Conservation (phyloP, 768 basidiomycete genomes). For the Suillus hirtellus region DNA sequence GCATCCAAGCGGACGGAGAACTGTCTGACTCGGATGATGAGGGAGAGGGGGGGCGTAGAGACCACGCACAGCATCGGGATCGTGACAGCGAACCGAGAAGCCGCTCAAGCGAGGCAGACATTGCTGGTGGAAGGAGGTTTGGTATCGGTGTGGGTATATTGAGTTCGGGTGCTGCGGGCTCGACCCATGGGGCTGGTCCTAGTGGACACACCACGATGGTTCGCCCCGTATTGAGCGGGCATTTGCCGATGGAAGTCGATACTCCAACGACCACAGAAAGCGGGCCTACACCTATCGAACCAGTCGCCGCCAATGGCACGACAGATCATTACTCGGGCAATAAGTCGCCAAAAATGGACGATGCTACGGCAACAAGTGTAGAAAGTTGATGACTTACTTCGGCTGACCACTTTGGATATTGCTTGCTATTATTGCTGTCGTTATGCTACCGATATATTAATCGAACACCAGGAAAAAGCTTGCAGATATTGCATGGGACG, state of each 20-base stretch:
- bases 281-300: conserved; percentile 19
- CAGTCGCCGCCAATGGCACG: conserved; percentile 16
- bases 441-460: conserved; percentile 6
- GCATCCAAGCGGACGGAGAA: conserved; percentile 83
- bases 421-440: conserved; percentile 1
- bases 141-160: conserved; percentile 73
- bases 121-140: conserved; percentile 51
- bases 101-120: conserved; percentile 44
- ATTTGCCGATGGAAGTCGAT: conserved; percentile 35
- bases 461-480: background rate
- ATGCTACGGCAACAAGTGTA: conserved; percentile 15
- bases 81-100: conserved; percentile 45
- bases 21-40: conserved; percentile 98
- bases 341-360: conserved; percentile 20
- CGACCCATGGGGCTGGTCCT: conserved; percentile 73
- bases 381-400: conserved; percentile 13
- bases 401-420: background rate
- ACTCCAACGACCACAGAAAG: conserved; percentile 21
- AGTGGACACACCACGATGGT: conserved; percentile 60
- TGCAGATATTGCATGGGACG: background rate
- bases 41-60: conserved; percentile 81
- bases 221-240: conserved; percentile 28
- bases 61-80: conserved; percentile 61
- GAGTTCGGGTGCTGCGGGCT: conserved; percentile 53
- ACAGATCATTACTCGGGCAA: conserved; percentile 16